Base-by-base conservation (phyloP, 768 basidiomycete genomes). In the Lactifluus subvellereus region DNA sequence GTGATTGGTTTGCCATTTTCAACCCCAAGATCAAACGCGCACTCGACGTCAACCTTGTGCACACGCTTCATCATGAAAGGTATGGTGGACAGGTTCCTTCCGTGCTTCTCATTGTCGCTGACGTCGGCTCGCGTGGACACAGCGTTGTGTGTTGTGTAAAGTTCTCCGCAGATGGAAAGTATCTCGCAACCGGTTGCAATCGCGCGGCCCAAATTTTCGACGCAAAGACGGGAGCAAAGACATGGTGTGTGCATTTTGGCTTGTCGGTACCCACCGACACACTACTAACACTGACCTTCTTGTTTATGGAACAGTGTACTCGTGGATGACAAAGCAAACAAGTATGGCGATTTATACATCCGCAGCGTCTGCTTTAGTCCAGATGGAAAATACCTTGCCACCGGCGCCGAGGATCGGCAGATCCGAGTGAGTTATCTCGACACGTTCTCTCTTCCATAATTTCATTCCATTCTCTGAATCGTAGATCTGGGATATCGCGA, bases 171-270 rank as follows among this genome's bases (percentile, higher is more conserved):
- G 94, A 98, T 74, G 93, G 95, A 32, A 93, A 91, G 73, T 86
- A 80, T 64, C 83, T 98, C 37, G 96, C 96, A 35, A 98, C 96
- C 4, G 96, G 96, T 13, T 98, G 95, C 76, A 98, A 98, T 76
- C 82, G 92, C 47, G 92, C 93, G 0, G 93, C 94, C 20, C 94
- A 97, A 74, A 94, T 98, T 60, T 98, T 91, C 72, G 93, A 98
- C 72, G 89, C 89, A 32, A 89, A 89, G 75, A 88, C 90, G 0
- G 95, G 95, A 7, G 73, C 71, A 0, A 93, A 91, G 76, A 87
- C 87, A 35, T 94, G 89, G 94, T 94, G 67, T 59, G 85, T 73
- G 66, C 47, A 9, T 50, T 6, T 35, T n/a, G 11, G 54, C 32
- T 45, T 22, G 3, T 27, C 6, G 16, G 13, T 30, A 20, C 35